Conservation (phyloP, 2,329 filamentous ascomycete species). For the Trichophyton verrucosum region DNA sequence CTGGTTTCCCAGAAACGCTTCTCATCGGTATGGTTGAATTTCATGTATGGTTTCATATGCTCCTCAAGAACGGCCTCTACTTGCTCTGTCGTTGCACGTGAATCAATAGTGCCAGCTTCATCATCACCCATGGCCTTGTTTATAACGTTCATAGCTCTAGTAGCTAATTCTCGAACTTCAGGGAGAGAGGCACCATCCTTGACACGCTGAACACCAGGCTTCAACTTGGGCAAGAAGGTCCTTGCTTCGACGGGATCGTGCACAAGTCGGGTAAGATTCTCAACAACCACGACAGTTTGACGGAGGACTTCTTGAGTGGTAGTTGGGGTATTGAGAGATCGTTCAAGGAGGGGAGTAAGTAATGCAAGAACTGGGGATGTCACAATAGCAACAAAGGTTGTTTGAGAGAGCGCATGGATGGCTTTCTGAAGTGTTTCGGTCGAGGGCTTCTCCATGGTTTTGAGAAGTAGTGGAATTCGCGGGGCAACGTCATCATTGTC, state of each 20-base stretch:
- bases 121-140: constrained; percentile 77
- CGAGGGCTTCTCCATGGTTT: constrained; percentile 90
- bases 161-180: constrained; percentile 83
- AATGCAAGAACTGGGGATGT: constrained; percentile 91
- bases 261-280: constrained; percentile 96
- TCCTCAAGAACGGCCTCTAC: constrained; percentile 67
- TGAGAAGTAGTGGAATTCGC: constrained; percentile 79
- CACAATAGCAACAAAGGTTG: constrained; percentile 94
- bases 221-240: constrained; percentile 86
- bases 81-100: constrained; percentile 51
- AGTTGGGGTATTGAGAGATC: constrained; percentile 78
- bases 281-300: constrained; percentile 90
- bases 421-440: constrained; percentile 82
- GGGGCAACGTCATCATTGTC: constrained; percentile 95
- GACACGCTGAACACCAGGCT: constrained; percentile 84
- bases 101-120: constrained; percentile 48
- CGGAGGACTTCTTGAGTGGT: constrained; percentile 90
- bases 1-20: constrained; percentile 50
- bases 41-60: constrained; percentile 56
- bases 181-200: constrained; percentile 79
- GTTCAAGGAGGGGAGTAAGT: constrained; percentile 85
- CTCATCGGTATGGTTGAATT: constrained; percentile 51
- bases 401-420: constrained; percentile 91
- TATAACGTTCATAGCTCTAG: constrained; percentile 72
- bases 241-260: constrained; percentile 91